Evolutionary conservation across 2,329 filamentous ascomycete species (phyloP).

Genomic region (Alternaria sp.): DNA sequence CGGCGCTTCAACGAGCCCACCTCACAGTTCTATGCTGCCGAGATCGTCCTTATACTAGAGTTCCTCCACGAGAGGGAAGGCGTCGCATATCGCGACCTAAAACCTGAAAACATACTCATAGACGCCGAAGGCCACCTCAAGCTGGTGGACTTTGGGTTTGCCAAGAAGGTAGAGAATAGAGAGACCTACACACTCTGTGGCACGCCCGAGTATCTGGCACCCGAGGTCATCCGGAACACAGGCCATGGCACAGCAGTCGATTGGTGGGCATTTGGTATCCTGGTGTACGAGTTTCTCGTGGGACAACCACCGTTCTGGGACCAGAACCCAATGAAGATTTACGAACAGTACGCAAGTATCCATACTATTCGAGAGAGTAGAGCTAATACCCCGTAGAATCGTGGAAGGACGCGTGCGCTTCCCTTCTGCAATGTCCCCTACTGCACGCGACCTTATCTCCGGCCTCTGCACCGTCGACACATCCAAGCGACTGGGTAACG

Average conservation of each 20-base stretch:
- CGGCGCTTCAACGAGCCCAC: constrained; percentile 80
- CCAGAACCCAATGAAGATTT: constrained; percentile 85
- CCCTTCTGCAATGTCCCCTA: constrained; percentile 69
- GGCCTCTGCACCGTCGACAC: constrained; percentile 80
- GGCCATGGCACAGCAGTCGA: constrained; percentile 75
- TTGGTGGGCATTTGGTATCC: constrained; percentile 86
- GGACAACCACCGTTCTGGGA: constrained; percentile 89
- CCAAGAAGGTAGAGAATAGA: constrained; percentile 73
- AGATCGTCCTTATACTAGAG: constrained; percentile 82
- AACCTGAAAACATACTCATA: constrained; percentile 81
- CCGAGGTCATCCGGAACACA: constrained; percentile 84
- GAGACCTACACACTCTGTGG: constrained; percentile 86
- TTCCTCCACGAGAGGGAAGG: constrained; percentile 80
- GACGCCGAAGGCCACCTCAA: constrained; percentile 81
- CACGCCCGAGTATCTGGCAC: constrained; percentile 82
- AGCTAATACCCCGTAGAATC: constrained; percentile 61
- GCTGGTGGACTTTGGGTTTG: constrained; percentile 85
- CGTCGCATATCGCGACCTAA: constrained; percentile 81
- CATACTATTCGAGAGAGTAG: background rate
- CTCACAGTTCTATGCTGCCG: constrained; percentile 81
- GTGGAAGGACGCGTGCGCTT: constrained; percentile 79
- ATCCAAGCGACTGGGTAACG: constrained; percentile 77
- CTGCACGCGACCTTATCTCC: constrained; percentile 76
- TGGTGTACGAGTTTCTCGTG: constrained; percentile 84
- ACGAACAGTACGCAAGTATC: constrained; percentile 62